Evolutionary conservation across 192 early-diverging fungal genomes (phyloP).

Genomic region (Diversispora epigaea): DNA sequence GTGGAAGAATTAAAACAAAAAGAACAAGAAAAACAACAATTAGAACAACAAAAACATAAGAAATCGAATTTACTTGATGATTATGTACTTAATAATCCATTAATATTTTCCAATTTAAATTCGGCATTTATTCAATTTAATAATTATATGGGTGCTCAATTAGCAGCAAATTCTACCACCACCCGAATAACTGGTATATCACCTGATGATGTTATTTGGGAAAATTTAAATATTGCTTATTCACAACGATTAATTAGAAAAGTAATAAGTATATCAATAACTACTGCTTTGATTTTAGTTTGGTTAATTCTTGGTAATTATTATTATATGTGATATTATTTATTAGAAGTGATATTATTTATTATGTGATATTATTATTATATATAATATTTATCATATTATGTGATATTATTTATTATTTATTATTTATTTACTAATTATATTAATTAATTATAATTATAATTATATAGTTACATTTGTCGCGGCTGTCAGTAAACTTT

Average conservation of each 20-base stretch:
- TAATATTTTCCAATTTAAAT: constrained; percentile 41
- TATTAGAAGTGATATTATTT: neutral
- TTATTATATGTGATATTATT: neutral
- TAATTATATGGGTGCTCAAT: constrained; percentile 71
- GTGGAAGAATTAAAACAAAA: constrained; percentile 46
- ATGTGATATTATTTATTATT: too few relatives aligned
- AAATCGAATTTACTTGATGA: too few relatives aligned
- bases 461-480: constrained; percentile 51
- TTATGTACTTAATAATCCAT: too few relatives aligned
- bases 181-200: constrained; percentile 64
- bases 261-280: constrained; percentile 50
- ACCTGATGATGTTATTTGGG: constrained; percentile 80
- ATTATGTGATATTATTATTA: neutral
- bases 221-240: constrained; percentile 62
- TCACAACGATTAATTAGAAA: constrained; percentile 55
- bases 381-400: too few relatives aligned
- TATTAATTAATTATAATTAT: too few relatives aligned
- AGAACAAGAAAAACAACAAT: neutral
- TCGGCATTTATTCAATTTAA: constrained; percentile 86
- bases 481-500: constrained; percentile 51
- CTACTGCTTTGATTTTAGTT: constrained; percentile 60
- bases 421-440: too few relatives aligned
- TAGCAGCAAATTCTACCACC: constrained; percentile 68
- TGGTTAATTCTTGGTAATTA: constrained; percentile 71
- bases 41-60: too few relatives aligned